A percentile compares a stretch with the other conserved stretches of the same genome.
These are phyloP conservation scores for Vigna nakashimae DNA, from an alignment of 306 rosid species.

Conservation along the genomic window DNA sequence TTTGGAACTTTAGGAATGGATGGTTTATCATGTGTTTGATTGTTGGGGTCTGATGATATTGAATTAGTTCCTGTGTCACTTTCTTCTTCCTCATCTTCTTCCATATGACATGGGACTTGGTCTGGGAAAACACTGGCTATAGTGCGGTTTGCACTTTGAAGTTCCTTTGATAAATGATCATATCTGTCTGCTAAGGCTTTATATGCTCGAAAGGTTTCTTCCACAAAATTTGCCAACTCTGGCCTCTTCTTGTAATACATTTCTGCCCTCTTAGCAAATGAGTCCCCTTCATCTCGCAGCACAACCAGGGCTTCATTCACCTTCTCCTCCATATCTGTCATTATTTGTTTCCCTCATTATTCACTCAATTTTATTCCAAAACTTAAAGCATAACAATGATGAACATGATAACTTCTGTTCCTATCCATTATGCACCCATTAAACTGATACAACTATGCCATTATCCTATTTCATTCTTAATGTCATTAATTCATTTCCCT, in stretches of 20 bases:
- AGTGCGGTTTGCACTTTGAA: conserved; percentile 92
- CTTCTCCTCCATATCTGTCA: conserved; percentile 93
- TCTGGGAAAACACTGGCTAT: conserved; percentile 86
- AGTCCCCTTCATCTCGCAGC: conserved; percentile 86
- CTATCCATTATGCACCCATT: background rate
- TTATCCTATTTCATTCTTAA: background rate
- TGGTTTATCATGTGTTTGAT: conserved; percentile 20
- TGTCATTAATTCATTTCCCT: background rate
- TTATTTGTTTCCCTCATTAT: background rate
- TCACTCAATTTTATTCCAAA: background rate
- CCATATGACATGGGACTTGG: conserved; percentile 71
- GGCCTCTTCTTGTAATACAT: conserved; percentile 94
- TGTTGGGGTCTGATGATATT: conserved; percentile 39
- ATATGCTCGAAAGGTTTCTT: conserved; percentile 82
- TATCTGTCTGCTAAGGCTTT: conserved; percentile 83
- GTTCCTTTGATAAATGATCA: conserved; percentile 80
- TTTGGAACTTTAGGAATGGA: conserved; percentile 69
- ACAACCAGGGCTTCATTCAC: conserved; percentile 63
- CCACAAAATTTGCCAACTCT: conserved; percentile 69
- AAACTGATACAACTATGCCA: conserved; percentile 6
- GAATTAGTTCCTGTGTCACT: conserved; percentile 42
- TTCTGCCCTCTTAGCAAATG: conserved; percentile 90
- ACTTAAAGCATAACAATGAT: background rate
- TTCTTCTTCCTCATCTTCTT: conserved; percentile 61
- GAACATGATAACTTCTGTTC: conserved; percentile 14